Evolutionary conservation across 345 rosid genomes (phyloP).

Genomic region (Moricandia arvensis): DNA sequence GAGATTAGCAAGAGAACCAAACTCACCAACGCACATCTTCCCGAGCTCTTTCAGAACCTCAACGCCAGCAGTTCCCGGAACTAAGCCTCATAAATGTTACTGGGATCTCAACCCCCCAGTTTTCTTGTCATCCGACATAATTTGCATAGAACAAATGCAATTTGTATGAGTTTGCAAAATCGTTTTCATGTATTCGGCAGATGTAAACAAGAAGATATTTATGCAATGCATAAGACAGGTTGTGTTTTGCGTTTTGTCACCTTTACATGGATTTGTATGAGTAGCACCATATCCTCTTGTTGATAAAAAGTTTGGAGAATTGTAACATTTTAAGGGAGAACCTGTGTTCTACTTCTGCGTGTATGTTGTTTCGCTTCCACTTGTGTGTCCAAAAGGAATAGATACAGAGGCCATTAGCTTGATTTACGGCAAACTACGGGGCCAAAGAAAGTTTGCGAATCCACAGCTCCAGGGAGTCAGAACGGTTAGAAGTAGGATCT

Average conservation of each 20-base stretch:
- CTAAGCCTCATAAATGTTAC: not conserved
- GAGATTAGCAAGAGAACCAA: conserved; percentile 81
- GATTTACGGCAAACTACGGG: too few species aligned
- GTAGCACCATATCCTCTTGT: too few species aligned
- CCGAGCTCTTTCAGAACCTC: conserved; percentile 57
- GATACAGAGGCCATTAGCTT: too few species aligned
- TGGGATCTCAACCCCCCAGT: not conserved
- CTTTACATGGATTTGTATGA: too few species aligned
- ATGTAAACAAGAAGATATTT: not conserved
- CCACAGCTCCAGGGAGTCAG: too few species aligned
- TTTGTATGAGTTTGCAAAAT: not conserved
- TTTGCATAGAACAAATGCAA: not conserved
- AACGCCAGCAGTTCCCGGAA: conserved; percentile 25
- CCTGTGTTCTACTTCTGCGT: too few species aligned
- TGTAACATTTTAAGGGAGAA: too few species aligned
- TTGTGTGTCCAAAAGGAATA: too few species aligned
- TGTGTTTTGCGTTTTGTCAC: not conserved
- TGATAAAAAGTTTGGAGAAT: too few species aligned
- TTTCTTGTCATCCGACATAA: not conserved
- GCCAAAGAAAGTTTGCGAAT: too few species aligned
- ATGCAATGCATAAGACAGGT: not conserved
- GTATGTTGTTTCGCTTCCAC: too few species aligned
- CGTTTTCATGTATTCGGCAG: not conserved
- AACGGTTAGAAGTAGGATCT: too few species aligned
- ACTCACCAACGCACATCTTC: conserved; percentile 82